Base-by-base conservation (phyloP, 2,329 filamentous ascomycete genomes). In the Pseudovirgaria hyperparasitica region DNA sequence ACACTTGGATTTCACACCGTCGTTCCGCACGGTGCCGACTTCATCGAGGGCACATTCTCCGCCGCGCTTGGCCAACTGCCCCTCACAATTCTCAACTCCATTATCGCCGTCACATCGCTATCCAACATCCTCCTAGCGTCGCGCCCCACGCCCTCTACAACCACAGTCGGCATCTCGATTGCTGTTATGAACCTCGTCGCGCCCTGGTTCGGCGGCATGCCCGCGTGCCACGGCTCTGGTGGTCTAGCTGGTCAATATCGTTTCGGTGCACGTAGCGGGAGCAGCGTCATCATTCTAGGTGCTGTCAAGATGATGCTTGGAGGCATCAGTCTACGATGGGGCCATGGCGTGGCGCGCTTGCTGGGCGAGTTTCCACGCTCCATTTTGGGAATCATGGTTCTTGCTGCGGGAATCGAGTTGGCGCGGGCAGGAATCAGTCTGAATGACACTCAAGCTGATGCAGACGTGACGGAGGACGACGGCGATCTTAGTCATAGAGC, bases 191-290 rank as follows among this genome's bases (percentile, higher is more conserved):
- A 96, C 48, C 59, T 94, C 4, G 51, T 79, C 1, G 79, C 80
- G 10, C 86, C 82, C 43, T 92, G 82, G 81, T 92, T 93, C 43
- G 86, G 86, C 25, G 80, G 79, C 5, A 96, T 94, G 90, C 90
- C 87, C 3, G 75, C 90, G 4, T 96, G 90, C 46, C 90, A 96
- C 48, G 87, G 87, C 5, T 84, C 84, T 1, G 87, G 87, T 3
- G 87, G 87, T 0, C 62, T 96, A 0, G 90, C 90, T 5, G 90
- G 80, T 0, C 87, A 96, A 50, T 82, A 84, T 50, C 74, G 84
- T 4, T 96, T 96, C 40, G 87, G 87, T 1, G 86, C 87, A 4
- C 75, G 87, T 25, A 92, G 82, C 32, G 87, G 87, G 7, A 73
- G 82, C 0, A 85, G 78, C 40, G 68, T 94, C 34, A 72, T 94